Conservation (phyloP, 805 yeast species). For the Metschnikowia picachoensis region DNA sequence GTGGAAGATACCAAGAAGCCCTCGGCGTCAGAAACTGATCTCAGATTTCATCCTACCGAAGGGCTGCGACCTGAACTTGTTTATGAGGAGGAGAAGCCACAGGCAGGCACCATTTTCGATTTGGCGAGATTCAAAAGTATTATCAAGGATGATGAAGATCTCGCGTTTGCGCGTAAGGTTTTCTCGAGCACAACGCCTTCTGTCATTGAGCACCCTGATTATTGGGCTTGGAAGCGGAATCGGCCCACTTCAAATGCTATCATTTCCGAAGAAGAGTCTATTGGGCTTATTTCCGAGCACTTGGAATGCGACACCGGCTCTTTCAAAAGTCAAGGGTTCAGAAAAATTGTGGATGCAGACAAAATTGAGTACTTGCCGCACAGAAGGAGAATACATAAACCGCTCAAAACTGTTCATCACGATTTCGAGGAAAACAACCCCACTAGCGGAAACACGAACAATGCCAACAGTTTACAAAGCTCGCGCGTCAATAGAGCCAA, state of each 20-base stretch:
- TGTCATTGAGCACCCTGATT: constrained; percentile 39
- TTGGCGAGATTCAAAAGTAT: constrained; percentile 48
- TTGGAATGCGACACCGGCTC: constrained; percentile 51
- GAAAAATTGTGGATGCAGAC: constrained; percentile 65
- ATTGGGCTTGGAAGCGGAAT: constrained; percentile 66
- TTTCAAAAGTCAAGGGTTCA: constrained; percentile 69
- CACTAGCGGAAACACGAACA: constrained; percentile 8
- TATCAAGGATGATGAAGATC: constrained; percentile 75
- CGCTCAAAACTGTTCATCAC: constrained; percentile 70
- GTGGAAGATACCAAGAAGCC: constrained; percentile 18
- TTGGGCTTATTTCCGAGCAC: constrained; percentile 26
- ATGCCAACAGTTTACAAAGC: constrained; percentile 45
- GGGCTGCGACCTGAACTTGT: constrained; percentile 52
- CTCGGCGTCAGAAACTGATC: constrained; percentile 26
- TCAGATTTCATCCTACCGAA: constrained; percentile 47
- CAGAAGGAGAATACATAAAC: constrained; percentile 62
- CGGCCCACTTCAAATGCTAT: constrained; percentile 23
- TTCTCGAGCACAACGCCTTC: constrained; percentile 24
- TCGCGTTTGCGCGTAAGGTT: constrained; percentile 46
- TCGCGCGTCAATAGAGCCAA: constrained; percentile 85
- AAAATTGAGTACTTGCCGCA: constrained; percentile 81
- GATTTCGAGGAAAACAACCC: constrained; percentile 44
- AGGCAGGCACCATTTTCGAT: constrained; percentile 28
- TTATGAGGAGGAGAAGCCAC: constrained; percentile 40
- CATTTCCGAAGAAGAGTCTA: constrained; percentile 24